A percentile compares a stretch with the other conserved stretches of the same genome.
phyloP scores from a whole-genome alignment of 2,329 filamentous ascomycete genomes.

The Zalaria obscura region DNA sequence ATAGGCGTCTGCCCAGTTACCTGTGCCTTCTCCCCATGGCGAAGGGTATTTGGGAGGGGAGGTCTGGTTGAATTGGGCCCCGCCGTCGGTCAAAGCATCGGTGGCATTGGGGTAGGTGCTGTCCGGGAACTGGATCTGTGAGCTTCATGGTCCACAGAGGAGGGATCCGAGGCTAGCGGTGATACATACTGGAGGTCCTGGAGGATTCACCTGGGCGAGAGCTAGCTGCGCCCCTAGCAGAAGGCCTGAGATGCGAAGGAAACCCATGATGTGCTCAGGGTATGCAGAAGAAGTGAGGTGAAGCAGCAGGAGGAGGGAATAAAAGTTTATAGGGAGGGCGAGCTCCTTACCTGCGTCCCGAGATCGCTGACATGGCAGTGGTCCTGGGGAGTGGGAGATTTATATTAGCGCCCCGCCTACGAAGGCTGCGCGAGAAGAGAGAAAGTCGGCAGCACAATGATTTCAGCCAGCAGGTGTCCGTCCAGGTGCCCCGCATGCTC shows the following conservation, averaged over 20 bases:
- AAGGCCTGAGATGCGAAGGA: background rate
- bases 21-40: slow-evolving; percentile 68
- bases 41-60: slow-evolving; percentile 67
- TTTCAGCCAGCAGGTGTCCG: background rate
- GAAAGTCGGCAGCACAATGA: background rate
- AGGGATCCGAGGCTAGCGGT: background rate
- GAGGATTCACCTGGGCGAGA: slow-evolving; percentile 13
- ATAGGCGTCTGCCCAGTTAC: slow-evolving; percentile 65
- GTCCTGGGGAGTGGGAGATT: background rate
- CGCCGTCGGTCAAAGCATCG: slow-evolving; percentile 13
- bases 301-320: background rate
- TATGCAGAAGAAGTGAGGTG: background rate
- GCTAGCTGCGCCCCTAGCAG: slow-evolving; percentile 17
- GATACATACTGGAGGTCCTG: slow-evolving; percentile 8
- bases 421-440: background rate
- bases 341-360: background rate
- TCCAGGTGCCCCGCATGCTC: background rate
- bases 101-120: slow-evolving; percentile 13
- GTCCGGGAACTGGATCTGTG: slow-evolving; percentile 9
- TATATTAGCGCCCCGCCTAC: too few species aligned
- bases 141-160: background rate
- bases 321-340: background rate
- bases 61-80: slow-evolving; percentile 16
- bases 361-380: background rate
- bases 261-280: background rate